Evolutionary conservation across 108 stramenopile species (phyloP), one percentile per base, ranked within the genome.

Genomic region (Cyclotella choctawhatcheeana): DNA sequence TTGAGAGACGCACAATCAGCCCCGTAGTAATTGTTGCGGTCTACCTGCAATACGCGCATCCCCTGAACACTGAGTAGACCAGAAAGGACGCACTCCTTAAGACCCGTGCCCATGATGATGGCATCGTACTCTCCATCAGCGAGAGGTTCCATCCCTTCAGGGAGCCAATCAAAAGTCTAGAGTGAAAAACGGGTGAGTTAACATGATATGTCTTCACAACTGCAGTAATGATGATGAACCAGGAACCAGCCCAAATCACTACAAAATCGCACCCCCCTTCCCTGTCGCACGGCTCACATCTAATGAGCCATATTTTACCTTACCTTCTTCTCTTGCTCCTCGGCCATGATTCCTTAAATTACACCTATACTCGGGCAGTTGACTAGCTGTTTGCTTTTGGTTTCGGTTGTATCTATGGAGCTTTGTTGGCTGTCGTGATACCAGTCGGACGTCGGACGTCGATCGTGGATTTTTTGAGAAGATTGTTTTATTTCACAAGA

Each of bases 51-150:
- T 20, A 99, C 97, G 66, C 93, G 90, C 84, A 96, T 94, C 40
- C 98, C 98, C 61, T 95, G 83, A 20, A 93, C 93, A 53, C 93
- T 91, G 22, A 93, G 82, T 20, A 99, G 84, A 31, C 99, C 99
- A n/a, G 94, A 93, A 73, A 99, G 95, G 68, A 99, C 95, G 73
- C 97, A 98, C 76, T 99, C 98, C 69, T 98, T 99, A 64, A 99
- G 84, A 7, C 99, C 99, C 37, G 99, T 99, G 22, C 98, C 98
- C 73, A 98, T 86, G 30, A 99, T 88, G 84, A 99, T 99, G 45
- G 94, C 96, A 81, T 99, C 99, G 82, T 99, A 99, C 77, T 99
- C 96, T 4, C 98, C 99, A 76, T 99, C 99, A 7, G 99, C 99
- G 22, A 99, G 83, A 31, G 96, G 71, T 60, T 95, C 91, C 84